Conservation (phyloP, 805 yeast species). For the Jamesozyma spencerorum region DNA sequence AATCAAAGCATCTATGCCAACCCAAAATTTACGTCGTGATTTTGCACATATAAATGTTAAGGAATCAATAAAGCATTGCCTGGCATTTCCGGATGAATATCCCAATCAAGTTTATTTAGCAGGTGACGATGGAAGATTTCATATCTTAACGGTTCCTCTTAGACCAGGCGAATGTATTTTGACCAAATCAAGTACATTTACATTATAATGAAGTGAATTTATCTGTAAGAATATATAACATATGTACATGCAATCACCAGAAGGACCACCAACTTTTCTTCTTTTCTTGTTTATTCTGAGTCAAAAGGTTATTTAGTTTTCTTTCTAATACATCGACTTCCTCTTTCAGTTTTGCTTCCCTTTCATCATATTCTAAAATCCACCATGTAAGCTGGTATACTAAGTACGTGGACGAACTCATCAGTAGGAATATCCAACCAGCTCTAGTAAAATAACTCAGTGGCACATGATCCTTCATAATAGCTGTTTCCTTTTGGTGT, state of each 20-base stretch:
- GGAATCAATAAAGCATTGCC: conserved; percentile 13
- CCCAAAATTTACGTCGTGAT: conserved; percentile 24
- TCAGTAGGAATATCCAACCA: conserved; percentile 24
- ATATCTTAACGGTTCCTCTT: conserved; percentile 23
- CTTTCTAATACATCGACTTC: conserved; percentile 9
- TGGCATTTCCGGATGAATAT: conserved; percentile 29
- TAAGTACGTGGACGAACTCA: conserved; percentile 27
- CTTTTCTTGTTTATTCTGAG: not conserved
- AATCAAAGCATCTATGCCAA: conserved; percentile 23
- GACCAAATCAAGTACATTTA: conserved; percentile 14
- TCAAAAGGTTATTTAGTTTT: not conserved
- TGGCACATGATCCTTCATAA: conserved; percentile 5
- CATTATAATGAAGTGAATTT: not conserved
- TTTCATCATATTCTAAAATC: conserved; percentile 22
- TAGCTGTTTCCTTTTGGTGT: conserved; percentile 12
- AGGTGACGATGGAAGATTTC: conserved; percentile 23
- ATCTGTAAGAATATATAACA: not conserved
- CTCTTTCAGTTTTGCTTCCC: conserved; percentile 17
- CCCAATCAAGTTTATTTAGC: conserved; percentile 24
- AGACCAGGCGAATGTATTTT: conserved; percentile 23
- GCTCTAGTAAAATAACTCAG: conserved; percentile 23
- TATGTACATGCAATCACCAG: not conserved
- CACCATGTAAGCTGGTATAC: conserved; percentile 25
- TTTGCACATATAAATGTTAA: conserved; percentile 23
- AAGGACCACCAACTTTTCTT: not conserved